Evolutionary conservation across 2,329 filamentous ascomycete genomes (phyloP).

Genomic region (Neonectria faginata): DNA sequence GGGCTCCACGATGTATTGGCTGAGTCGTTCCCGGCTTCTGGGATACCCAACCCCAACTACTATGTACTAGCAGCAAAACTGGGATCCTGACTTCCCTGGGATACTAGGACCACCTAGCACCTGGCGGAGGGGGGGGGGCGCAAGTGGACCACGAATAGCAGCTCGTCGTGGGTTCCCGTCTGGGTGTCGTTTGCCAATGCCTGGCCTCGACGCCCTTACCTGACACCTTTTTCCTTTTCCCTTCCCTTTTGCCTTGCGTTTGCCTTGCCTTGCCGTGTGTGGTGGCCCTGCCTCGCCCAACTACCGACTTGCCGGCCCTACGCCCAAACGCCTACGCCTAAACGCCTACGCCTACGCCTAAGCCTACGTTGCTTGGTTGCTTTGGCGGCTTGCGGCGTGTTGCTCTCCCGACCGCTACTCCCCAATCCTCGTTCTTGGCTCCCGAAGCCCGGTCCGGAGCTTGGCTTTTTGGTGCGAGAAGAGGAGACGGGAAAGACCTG

Average conservation of each 20-base stretch:
- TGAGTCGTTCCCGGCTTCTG: constrained; percentile 27
- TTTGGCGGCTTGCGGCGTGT: background rate
- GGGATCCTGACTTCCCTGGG: too few species aligned
- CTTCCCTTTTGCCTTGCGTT: background rate
- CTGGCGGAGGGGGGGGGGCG: constrained; percentile 1
- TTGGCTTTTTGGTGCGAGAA: background rate
- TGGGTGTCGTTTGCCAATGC: constrained; percentile 31
- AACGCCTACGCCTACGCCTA: background rate
- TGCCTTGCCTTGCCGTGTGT: background rate
- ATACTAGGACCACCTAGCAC: background rate
- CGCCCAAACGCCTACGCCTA: too few species aligned
- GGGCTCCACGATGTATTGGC: constrained; percentile 25
- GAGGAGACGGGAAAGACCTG: background rate
- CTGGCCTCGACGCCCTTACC: constrained; percentile 19
- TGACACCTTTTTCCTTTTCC: too few species aligned
- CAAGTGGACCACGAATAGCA: constrained; percentile 30
- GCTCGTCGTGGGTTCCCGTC: constrained; percentile 22
- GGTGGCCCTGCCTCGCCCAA: background rate
- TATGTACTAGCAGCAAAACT: too few species aligned
- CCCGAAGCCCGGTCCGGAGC: constrained; percentile 1
- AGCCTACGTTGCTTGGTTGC: background rate
- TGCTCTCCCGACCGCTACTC: background rate
- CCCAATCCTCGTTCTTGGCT: background rate
- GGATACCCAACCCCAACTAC: background rate
- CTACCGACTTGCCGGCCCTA: background rate